Conservation (phyloP, 768 basidiomycete genomes). For the Infundibulicybe gibba region DNA sequence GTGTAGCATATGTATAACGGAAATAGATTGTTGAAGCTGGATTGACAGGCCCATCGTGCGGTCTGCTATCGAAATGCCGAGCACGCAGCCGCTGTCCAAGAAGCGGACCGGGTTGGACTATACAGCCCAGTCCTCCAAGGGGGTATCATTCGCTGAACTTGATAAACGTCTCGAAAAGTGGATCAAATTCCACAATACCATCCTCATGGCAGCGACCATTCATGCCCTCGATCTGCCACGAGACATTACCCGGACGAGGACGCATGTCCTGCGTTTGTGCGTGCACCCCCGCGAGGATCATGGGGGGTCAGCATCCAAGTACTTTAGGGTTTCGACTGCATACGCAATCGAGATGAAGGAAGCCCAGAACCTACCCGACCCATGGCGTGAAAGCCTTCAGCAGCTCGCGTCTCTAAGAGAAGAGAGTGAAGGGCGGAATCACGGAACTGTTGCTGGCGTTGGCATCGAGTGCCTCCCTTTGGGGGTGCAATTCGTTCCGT, state of each 20-base stretch:
- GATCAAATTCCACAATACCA: slow-evolving; percentile 22
- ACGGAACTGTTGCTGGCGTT: slow-evolving; percentile 18
- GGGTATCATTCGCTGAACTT: slow-evolving; percentile 20
- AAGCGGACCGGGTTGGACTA: slow-evolving; percentile 2
- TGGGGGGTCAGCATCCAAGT: slow-evolving; percentile 16
- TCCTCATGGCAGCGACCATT: slow-evolving; percentile 23
- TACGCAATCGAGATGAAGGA: slow-evolving; percentile 14
- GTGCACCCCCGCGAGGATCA: slow-evolving; percentile 14
- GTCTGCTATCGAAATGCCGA: slow-evolving; percentile 7
- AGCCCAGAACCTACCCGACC: slow-evolving; percentile 9
- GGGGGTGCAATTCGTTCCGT: slow-evolving; percentile 26
- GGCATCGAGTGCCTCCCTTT: slow-evolving; percentile 24
- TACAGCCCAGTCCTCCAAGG: slow-evolving; percentile 10
- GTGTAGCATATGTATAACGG: background rate
- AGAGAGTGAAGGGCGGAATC: slow-evolving; percentile 17
- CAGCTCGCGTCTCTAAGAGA: slow-evolving; percentile 14
- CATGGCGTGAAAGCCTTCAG: slow-evolving; percentile 21
- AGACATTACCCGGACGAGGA: slow-evolving; percentile 14
- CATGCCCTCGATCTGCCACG: slow-evolving; percentile 23
- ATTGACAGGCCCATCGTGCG: slow-evolving; percentile 8
- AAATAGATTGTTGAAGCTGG: background rate
- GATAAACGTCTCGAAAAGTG: slow-evolving; percentile 27
- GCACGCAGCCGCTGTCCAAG: slow-evolving; percentile 4
- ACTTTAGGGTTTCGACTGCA: slow-evolving; percentile 21
- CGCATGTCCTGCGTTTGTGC: slow-evolving; percentile 8